phyloP scores from a whole-genome alignment of 768 basidiomycete species.

The Leucocoprinus sp. region DNA sequence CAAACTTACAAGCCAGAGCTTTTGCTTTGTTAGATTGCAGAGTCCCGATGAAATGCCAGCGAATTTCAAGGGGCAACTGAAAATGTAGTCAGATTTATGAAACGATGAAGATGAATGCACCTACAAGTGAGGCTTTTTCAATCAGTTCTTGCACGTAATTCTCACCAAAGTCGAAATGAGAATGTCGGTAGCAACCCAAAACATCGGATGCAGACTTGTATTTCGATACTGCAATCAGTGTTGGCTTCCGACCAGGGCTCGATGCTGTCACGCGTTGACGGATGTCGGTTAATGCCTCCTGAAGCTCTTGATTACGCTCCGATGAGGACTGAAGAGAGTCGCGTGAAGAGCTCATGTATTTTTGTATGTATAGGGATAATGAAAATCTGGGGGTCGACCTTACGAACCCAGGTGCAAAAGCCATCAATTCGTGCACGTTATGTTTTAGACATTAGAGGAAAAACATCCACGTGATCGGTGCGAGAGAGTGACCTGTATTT shows the following conservation, averaged over 20 bases:
- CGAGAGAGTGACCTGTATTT: no score
- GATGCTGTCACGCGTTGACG: conserved; percentile 36
- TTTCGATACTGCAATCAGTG: conserved; percentile 87
- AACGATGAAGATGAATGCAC: conserved; percentile 15
- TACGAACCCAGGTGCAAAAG: background rate
- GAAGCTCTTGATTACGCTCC: conserved; percentile 46
- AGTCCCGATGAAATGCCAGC: conserved; percentile 96
- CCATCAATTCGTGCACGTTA: no score
- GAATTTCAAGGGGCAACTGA: conserved; percentile 80
- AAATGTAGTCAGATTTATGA: background rate
- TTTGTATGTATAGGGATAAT: background rate
- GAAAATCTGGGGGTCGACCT: background rate
- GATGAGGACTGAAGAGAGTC: conserved; percentile 17
- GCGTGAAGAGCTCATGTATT: background rate
- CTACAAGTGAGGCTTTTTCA: conserved; percentile 71
- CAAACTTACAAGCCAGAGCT: conserved; percentile 61
- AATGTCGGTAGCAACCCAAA: conserved; percentile 68
- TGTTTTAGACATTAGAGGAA: no score
- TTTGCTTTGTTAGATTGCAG: conserved; percentile 94
- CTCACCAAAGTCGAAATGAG: conserved; percentile 91
- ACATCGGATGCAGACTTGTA: conserved; percentile 87
- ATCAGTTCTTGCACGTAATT: conserved; percentile 94
- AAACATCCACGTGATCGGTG: no score
- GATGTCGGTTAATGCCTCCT: conserved; percentile 45
- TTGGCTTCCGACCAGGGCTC: conserved; percentile 23